Conservation (phyloP, 805 yeast species). For the Candida peoriensis region DNA sequence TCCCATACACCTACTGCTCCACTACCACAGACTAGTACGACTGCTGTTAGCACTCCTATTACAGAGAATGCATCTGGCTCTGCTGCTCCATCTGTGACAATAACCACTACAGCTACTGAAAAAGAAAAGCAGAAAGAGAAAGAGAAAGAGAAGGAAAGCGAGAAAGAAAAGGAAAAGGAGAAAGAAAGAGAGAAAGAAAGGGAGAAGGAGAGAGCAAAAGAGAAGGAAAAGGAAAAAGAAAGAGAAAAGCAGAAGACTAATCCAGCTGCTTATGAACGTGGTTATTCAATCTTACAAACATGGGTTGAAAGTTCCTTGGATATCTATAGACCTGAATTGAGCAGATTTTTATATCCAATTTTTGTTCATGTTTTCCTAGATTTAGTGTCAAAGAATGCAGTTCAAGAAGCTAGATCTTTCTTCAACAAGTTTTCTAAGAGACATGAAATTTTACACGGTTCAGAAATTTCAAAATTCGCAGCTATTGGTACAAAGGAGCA, state of each 20-base stretch:
- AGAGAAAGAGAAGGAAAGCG: conserved; percentile 13
- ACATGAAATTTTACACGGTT: conserved; percentile 69
- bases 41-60: conserved; percentile 13
- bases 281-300: conserved; percentile 70
- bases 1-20: conserved; percentile 53
- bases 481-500: conserved; percentile 79
- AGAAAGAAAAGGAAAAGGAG: conserved; percentile 7
- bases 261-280: conserved; percentile 72
- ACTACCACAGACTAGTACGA: conserved; percentile 26
- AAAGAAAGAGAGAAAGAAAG: conserved; percentile 11
- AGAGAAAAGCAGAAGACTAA: conserved; percentile 15
- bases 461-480: conserved; percentile 66
- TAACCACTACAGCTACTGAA: not conserved
- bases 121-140: not conserved
- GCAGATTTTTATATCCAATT: conserved; percentile 83
- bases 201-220: conserved; percentile 2
- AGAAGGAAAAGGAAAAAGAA: conserved; percentile 7
- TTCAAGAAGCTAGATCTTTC: conserved; percentile 62
- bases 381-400: conserved; percentile 59
- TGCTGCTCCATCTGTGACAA: conserved; percentile 14
- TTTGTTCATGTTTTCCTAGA: conserved; percentile 86
- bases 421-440: conserved; percentile 71
- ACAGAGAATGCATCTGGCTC: conserved; percentile 11
- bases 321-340: conserved; percentile 82
- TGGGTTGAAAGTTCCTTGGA: conserved; percentile 94